A percentile compares a stretch with the other conserved stretches of the same genome.
These are phyloP conservation scores for Drechmeria coniospora DNA, from an alignment of 2,329 filamentous ascomycete species.

Conservation along the genomic window DNA sequence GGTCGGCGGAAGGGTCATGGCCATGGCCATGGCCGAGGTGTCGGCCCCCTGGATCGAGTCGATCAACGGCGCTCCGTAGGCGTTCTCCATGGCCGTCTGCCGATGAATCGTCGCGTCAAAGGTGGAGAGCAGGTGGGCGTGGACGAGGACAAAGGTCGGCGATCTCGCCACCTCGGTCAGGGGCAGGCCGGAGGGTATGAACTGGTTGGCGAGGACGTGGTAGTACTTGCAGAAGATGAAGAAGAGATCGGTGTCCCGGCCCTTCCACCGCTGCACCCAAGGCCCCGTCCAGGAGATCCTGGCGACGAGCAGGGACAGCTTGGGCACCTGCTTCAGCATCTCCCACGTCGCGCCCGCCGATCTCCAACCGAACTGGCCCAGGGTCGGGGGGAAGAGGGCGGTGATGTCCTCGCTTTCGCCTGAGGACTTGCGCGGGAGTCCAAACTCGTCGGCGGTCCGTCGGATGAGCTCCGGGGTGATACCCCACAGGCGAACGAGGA, in stretches of 20 bases:
- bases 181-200: conserved; percentile 40
- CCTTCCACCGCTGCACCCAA: conserved; percentile 76
- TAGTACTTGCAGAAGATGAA: conserved; percentile 87
- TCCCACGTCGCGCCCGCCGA: conserved; percentile 31
- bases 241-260: conserved; percentile 75
- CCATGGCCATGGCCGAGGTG: conserved; percentile 46
- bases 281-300: conserved; percentile 73
- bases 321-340: conserved; percentile 49
- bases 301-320: conserved; percentile 49
- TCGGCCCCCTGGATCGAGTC: conserved; percentile 41
- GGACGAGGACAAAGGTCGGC: conserved; percentile 65
- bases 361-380: conserved; percentile 44
- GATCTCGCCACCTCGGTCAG: conserved; percentile 44
- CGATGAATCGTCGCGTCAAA: conserved; percentile 75
- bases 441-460: conserved; percentile 55
- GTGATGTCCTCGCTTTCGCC: conserved; percentile 50
- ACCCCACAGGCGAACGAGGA: conserved; percentile 70
- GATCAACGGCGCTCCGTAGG: conserved; percentile 24
- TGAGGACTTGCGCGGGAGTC: conserved; percentile 39
- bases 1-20: conserved; percentile 45
- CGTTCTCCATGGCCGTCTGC: conserved; percentile 38
- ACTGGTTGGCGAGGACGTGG: conserved; percentile 63
- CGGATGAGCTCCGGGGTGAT: conserved; percentile 53
- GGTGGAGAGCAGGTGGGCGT: conserved; percentile 65
- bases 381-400: conserved; percentile 50